Evolutionary conservation across 164 flowering plant genomes (phyloP).

Genomic region (Amborella trichopoda): DNA sequence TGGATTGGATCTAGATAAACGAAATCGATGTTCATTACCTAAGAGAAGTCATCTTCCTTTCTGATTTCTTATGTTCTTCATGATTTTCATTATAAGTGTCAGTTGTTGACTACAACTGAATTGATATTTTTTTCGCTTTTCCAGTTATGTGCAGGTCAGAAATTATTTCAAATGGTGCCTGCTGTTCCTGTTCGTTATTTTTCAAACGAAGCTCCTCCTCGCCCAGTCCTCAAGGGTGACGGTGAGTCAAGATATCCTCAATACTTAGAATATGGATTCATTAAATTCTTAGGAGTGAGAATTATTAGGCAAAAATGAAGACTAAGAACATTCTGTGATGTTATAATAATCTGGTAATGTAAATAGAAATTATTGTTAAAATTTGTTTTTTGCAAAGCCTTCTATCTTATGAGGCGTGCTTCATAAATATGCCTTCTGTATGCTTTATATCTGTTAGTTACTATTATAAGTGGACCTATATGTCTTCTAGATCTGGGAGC

Average conservation of each 20-base stretch:
- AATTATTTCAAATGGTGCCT: slow-evolving; percentile 28
- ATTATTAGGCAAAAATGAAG: neutral
- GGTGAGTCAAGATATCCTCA: slow-evolving; percentile 31
- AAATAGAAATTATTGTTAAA: neutral
- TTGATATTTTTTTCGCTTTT: slow-evolving; percentile 3
- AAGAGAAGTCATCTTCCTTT: no score
- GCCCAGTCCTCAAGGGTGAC: slow-evolving; percentile 63
- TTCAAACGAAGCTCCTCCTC: slow-evolving; percentile 58
- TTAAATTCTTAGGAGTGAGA: neutral
- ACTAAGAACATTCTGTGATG: neutral
- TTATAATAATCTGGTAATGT: neutral
- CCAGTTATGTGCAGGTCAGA: slow-evolving; percentile 44
- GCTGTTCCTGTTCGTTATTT: slow-evolving; percentile 48
- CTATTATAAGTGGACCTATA: no score
- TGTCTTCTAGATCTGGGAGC: no score
- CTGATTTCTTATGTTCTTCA: neutral
- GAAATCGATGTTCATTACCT: neutral
- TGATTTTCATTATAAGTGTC: neutral
- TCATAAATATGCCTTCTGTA: neutral
- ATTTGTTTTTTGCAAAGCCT: neutral
- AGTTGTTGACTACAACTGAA: neutral
- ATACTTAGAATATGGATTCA: neutral
- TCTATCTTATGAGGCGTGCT: neutral
- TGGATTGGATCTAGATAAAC: neutral
- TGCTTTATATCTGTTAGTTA: no score